These are phyloP conservation scores for Trametes maxima DNA, from an alignment of 768 basidiomycete genomes.

Conservation along the genomic window DNA sequence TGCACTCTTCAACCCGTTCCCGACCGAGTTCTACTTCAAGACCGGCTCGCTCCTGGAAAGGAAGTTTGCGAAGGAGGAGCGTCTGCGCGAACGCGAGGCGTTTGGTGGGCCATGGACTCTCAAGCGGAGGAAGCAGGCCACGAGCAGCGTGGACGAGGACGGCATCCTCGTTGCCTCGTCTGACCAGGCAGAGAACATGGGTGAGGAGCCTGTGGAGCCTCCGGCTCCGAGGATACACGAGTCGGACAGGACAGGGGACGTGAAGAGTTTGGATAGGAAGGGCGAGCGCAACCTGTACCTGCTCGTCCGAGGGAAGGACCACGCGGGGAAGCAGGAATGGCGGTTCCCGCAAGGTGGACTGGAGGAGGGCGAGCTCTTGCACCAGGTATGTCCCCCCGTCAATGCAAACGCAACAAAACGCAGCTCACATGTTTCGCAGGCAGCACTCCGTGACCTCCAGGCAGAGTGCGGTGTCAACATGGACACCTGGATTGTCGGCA, in stretches of 20 bases:
- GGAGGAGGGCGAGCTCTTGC: conserved; percentile 67
- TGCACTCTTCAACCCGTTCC: conserved; percentile 86
- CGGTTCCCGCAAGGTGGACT: conserved; percentile 75
- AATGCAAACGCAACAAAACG: too few relatives aligned
- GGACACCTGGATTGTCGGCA: conserved; percentile 94
- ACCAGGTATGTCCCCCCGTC: conserved; percentile 56
- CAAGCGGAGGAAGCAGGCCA: conserved; percentile 35
- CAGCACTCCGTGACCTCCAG: conserved; percentile 70
- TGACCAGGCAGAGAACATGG: conserved; percentile 46
- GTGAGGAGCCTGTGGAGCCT: conserved; percentile 54
- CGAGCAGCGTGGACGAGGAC: conserved; percentile 8
- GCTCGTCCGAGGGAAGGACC: conserved; percentile 58
- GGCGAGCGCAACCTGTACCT: conserved; percentile 89
- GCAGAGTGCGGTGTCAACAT: conserved; percentile 78
- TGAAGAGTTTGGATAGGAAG: conserved; percentile 77
- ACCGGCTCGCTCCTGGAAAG: conserved; percentile 84
- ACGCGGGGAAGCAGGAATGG: conserved; percentile 62
- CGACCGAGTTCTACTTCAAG: conserved; percentile 92
- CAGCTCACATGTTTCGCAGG: conserved; percentile 42
- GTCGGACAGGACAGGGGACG: conserved; percentile 61
- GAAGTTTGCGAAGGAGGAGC: conserved; percentile 77
- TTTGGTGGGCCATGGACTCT: conserved; percentile 61
- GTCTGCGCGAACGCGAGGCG: conserved; percentile 65
- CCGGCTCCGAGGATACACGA: conserved; percentile 52
- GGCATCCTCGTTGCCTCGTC: conserved; percentile 7